Conservation (phyloP, 1,284 basidiomycete genomes). For the Neotropicomus parvogracilis region DNA sequence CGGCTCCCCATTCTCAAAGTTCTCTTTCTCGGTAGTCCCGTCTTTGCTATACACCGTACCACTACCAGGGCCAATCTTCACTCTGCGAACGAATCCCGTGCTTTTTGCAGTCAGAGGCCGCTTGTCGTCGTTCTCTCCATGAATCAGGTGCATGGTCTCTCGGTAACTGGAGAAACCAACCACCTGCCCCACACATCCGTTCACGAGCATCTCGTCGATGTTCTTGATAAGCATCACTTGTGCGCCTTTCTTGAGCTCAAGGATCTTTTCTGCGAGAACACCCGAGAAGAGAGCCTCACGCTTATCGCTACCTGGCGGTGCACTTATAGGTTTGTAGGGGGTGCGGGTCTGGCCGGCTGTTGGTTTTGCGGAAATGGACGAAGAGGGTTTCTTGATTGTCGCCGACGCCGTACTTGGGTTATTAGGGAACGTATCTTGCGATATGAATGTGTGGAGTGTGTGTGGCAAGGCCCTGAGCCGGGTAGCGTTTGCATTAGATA, state of each 20-base stretch:
- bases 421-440: conserved; percentile 36
- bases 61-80: conserved; percentile 11
- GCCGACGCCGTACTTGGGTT: neutral
- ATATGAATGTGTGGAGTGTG: conserved; percentile 25
- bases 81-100: conserved; percentile 29
- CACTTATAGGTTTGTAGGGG: conserved; percentile 14
- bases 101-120: conserved; percentile 12
- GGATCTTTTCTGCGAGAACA: conserved; percentile 47
- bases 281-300: conserved; percentile 47
- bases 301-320: conserved; percentile 24
- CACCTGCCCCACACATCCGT: conserved; percentile 70
- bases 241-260: conserved; percentile 55
- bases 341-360: neutral
- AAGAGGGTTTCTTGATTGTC: conserved; percentile 4
- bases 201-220: conserved; percentile 69
- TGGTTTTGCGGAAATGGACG: neutral
- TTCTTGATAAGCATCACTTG: conserved; percentile 79
- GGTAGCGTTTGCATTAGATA: conserved; percentile 34
- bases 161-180: conserved; percentile 45
- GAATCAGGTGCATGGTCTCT: conserved; percentile 18
- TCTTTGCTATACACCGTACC: neutral
- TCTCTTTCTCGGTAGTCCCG: conserved; percentile 20
- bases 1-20: conserved; percentile 7
- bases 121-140: conserved; percentile 22
- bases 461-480: conserved; percentile 33